Base-by-base conservation (phyloP, 768 basidiomycete species). In the Tulasnella sp. region DNA sequence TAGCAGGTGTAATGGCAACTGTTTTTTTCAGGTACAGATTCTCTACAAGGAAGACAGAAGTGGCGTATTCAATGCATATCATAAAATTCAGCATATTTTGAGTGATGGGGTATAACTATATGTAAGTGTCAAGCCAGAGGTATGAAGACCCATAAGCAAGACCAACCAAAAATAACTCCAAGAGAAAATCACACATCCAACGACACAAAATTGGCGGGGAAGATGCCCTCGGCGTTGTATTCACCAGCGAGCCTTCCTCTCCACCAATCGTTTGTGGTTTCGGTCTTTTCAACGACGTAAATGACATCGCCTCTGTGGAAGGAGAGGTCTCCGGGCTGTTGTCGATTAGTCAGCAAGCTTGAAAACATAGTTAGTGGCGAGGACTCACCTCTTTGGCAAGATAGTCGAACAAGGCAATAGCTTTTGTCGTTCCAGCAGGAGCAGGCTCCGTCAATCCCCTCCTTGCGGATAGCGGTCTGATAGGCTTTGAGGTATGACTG, bases 211-310 rank as follows among this genome's bases (percentile, higher is more conserved):
- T 56, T 56, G 2, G 55, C 55, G 28, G 55, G 55, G 53, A 56
- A 56, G 10, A 56, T 40, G 9, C 55, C 55, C 24, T 7, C 34
- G 19, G 19, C 16, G 39, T 25, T 31, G 2, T 39, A 37, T 19
- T 44, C 20, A 7, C 33, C 32, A 15, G 57, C 37, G 5, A 56
- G 7, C 4, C 32, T 12, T 2, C 55, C 55, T 16, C 53, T 56
- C 55, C 55, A 55, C 55, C 55, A 56, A 35, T 56, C 55, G 33
- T 56, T 50, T 10, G 55, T 39, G 5, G 27, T 56, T 10, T 40
- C 54, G 5, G 53, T 45, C 37, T 40, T 53, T 31, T 56, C 31
- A 22, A 37, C 24, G 10, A 56, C 43, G n/a, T 34, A 45, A 10
- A 56, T 54, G n/a, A 56, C 53, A 28, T 56, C 55, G 3, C 55